Evolutionary conservation across 1,284 basidiomycete species (phyloP).

Genomic region (Tylopilus sp.): DNA sequence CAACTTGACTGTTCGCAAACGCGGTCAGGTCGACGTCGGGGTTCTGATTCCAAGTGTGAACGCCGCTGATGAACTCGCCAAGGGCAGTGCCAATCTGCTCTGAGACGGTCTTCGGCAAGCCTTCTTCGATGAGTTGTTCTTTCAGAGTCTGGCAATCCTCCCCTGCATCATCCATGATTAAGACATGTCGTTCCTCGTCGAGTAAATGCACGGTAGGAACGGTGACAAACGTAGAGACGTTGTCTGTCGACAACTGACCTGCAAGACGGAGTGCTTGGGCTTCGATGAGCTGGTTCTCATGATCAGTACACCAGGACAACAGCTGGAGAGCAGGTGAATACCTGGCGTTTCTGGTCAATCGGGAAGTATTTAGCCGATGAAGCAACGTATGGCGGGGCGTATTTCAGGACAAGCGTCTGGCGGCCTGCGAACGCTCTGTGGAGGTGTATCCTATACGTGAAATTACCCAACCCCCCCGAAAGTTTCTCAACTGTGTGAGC

Average conservation of each 20-base stretch:
- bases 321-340: slow-evolving; percentile 22
- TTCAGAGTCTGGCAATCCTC: slow-evolving; percentile 43
- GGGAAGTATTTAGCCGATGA: slow-evolving; percentile 24
- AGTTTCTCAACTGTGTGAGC: slow-evolving; percentile 35
- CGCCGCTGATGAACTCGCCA: slow-evolving; percentile 45
- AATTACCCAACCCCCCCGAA: slow-evolving; percentile 53
- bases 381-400: slow-evolving; percentile 46
- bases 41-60: slow-evolving; percentile 45
- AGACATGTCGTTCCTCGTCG: slow-evolving; percentile 45
- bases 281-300: slow-evolving; percentile 43
- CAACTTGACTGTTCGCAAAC: slow-evolving; percentile 42
- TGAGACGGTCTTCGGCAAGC: slow-evolving; percentile 34
- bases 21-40: slow-evolving; percentile 31
- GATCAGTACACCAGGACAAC: slow-evolving; percentile 2
- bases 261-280: slow-evolving; percentile 47
- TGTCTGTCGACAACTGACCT: slow-evolving; percentile 23
- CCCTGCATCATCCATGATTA: slow-evolving; percentile 63
- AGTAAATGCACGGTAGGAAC: slow-evolving; percentile 49
- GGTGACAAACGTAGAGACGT: slow-evolving; percentile 38
- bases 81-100: slow-evolving; percentile 46
- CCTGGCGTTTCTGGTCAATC: slow-evolving; percentile 53
- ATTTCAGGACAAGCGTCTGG: slow-evolving; percentile 52
- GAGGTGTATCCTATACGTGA: slow-evolving; percentile 48
- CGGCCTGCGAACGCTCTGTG: slow-evolving; percentile 36
- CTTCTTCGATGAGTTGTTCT: slow-evolving; percentile 41